Evolutionary conservation across 2,329 filamentous ascomycete species (phyloP), one percentile per base, ranked within the genome.

Genomic region (Calonectria honghensis): DNA sequence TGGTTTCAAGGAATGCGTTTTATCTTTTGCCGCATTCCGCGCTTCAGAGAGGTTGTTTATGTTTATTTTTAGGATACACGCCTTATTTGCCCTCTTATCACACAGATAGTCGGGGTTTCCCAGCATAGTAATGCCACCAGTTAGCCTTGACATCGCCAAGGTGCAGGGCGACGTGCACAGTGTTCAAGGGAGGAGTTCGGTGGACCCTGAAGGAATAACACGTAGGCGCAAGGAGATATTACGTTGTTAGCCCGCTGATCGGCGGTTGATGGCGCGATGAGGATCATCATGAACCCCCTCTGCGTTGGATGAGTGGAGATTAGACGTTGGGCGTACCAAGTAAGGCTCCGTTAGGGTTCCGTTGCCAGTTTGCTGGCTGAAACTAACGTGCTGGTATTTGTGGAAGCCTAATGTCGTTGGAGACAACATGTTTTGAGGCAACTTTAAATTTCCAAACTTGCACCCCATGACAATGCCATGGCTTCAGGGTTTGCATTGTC

Each of bases 321-420:
- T 63, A 45, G 39, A 63, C 57, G 57, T 63, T 63, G 57, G 27
- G 35, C 57, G 37, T 16, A 63, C n/a, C 57, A 63, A 63, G 35
- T 37, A 24, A 63, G 35, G 57, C 57, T 61, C 39, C 57, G n/a
- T 61, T 61, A 41, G 57, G 57, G 35, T 29, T 63, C 57, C 37
- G 27, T 29, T 41, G 16, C 37, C 37, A 63, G 29, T 63, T 57
- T 57, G 29, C 51, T 61, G 57, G 35, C 37, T 11, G 9, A 37
- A 39, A 31, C 37, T 24, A 63, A 63, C 24, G 24, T 63, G 24
- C 39, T 24, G 37, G 35, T 14, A 41, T 63, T 63, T 24, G 37
- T 16, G 7, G 41, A 63, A 41, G n/a, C 14, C 27, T 39, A 63
- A 41, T 41, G 32, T 10, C 57, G 54, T 20, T n/a, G 54, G 6